Conservation (phyloP, 129 eudicot species). For the Helichrysum umbraculigerum region DNA sequence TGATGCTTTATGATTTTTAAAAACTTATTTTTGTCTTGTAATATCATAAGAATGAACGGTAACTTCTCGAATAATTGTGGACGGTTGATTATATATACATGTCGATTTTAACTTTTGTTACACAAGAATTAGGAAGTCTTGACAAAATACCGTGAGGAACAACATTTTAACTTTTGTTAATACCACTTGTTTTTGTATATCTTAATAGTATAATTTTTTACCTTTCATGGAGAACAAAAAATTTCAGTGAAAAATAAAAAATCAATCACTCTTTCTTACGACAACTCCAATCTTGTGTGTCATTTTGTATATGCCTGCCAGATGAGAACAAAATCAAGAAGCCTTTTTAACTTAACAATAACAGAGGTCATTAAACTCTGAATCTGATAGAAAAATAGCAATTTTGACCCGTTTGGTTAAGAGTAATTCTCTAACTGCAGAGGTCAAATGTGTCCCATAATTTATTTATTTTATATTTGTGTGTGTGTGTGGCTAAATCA, state of each 20-base stretch:
- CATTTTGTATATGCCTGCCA: not conserved
- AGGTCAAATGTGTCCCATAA: not conserved
- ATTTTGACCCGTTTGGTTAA: not conserved
- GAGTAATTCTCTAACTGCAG: not conserved
- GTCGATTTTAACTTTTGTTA: not conserved
- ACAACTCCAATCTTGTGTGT: not conserved
- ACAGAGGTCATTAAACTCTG: slow-evolving; percentile 4
- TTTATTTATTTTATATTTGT: too few relatives aligned
- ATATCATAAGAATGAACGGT: slow-evolving; percentile 8
- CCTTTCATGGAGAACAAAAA: too few relatives aligned
- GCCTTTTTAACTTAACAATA: slow-evolving; percentile 11
- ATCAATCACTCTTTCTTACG: not conserved
- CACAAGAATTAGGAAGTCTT: not conserved
- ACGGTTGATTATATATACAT: not conserved
- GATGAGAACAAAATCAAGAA: not conserved
- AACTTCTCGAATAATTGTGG: not conserved
- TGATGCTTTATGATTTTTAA: not conserved
- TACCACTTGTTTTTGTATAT: not conserved
- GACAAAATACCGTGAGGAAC: not conserved
- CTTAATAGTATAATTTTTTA: not conserved
- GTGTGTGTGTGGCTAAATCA: not conserved
- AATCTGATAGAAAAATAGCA: not conserved
- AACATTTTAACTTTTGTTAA: not conserved
- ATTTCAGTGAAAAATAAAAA: too few relatives aligned
- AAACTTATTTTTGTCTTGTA: not conserved